phyloP scores from a whole-genome alignment of 345 rosid species.

The Gossypium mustelinum region DNA sequence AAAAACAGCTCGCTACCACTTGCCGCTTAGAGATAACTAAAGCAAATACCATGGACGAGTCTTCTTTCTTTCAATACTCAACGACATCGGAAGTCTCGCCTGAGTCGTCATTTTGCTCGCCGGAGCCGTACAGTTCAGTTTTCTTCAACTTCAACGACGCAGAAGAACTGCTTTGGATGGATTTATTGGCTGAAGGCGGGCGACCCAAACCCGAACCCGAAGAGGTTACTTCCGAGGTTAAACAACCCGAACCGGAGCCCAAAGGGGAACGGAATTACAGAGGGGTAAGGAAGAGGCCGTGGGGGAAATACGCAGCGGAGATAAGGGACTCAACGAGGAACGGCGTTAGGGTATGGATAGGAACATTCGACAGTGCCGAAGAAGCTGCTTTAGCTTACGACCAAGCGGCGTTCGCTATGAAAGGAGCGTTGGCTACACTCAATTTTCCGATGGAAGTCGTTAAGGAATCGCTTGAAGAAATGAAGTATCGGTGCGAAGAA shows the following conservation, averaged over 20 bases:
- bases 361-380: slow-evolving; percentile 67
- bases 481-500: slow-evolving; percentile 41
- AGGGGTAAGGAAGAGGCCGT: slow-evolving; percentile 69
- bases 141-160: slow-evolving; percentile 37
- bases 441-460: slow-evolving; percentile 57
- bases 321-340: slow-evolving; percentile 62
- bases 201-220: not conserved
- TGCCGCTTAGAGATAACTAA: not conserved
- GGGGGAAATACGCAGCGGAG: slow-evolving; percentile 82
- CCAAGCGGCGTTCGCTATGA: slow-evolving; percentile 60
- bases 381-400: slow-evolving; percentile 76
- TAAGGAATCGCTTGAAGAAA: slow-evolving; percentile 45
- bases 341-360: slow-evolving; percentile 71
- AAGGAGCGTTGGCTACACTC: slow-evolving; percentile 50
- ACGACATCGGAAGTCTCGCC: slow-evolving; percentile 25
- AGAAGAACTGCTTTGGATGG: slow-evolving; percentile 36
- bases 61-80: slow-evolving; percentile 23
- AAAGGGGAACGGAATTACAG: slow-evolving; percentile 40
- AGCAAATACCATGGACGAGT: slow-evolving; percentile 28
- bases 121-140: slow-evolving; percentile 35
- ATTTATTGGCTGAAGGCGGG: slow-evolving; percentile 28
- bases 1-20: not conserved
- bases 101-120: slow-evolving; percentile 36
- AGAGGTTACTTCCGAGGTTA: slow-evolving; percentile 24
- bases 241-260: not conserved